These are phyloP conservation scores for Samsoniella hepiali DNA, from an alignment of 2,329 filamentous ascomycete genomes.

Conservation along the genomic window DNA sequence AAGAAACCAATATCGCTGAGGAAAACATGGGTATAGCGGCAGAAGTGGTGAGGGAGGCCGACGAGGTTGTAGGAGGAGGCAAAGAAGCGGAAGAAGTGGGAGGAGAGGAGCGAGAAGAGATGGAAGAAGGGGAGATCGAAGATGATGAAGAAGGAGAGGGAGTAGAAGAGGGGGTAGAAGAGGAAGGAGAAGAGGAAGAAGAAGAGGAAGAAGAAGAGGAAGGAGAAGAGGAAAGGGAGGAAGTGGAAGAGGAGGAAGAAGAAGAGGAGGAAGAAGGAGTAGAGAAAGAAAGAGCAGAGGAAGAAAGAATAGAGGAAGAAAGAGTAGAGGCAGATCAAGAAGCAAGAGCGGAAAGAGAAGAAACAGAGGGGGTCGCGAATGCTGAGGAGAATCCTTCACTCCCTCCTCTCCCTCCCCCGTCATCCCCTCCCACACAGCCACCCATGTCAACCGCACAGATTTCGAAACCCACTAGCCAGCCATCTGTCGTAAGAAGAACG, in stretches of 20 bases:
- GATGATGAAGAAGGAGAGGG: no score
- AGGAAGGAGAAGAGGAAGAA: conserved; percentile 12
- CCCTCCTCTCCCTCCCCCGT: not conserved
- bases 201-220: no score
- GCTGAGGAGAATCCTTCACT: not conserved
- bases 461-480: not conserved
- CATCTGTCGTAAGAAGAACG: not conserved
- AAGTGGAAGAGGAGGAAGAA: not conserved
- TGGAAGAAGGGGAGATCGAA: no score
- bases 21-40: not conserved
- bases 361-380: no score
- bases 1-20: not conserved
- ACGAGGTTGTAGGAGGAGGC: no score
- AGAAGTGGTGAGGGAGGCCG: not conserved
- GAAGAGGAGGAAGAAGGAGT: not conserved
- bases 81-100: no score
- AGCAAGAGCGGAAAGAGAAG: no score
- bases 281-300: not conserved
- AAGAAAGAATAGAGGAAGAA: no score
- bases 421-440: not conserved
- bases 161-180: no score
- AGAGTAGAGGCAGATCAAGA: no score
- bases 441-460: not conserved
- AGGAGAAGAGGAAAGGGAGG: no score
- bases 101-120: no score